A percentile compares a stretch with the other conserved stretches of the same genome.
phyloP scores from a whole-genome alignment of 2,329 filamentous ascomycete genomes.

The Hypoxylon sp. region DNA sequence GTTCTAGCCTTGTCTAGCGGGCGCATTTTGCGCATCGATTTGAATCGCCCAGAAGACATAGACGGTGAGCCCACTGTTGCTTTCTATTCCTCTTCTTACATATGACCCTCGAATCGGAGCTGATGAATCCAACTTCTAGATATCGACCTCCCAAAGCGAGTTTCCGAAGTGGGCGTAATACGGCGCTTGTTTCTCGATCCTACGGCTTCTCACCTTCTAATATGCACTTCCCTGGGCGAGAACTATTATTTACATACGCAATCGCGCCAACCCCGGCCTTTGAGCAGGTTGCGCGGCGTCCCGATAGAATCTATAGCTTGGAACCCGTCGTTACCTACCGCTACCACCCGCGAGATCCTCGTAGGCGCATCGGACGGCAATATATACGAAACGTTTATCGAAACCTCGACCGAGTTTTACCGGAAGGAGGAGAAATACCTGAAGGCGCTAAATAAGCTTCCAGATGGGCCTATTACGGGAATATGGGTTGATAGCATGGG shows the following conservation, averaged over 20 bases:
- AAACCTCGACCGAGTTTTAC: slow-evolving; percentile 95
- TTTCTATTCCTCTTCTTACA: neutral
- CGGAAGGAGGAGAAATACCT: slow-evolving; percentile 93
- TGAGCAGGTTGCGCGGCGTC: slow-evolving; percentile 86
- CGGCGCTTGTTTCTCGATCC: slow-evolving; percentile 97
- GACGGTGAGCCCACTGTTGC: slow-evolving; percentile 65
- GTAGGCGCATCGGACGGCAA: slow-evolving; percentile 93
- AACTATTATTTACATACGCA: slow-evolving; percentile 99
- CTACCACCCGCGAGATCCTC: slow-evolving; percentile 93
- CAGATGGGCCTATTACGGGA: slow-evolving; percentile 86
- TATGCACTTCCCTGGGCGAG: slow-evolving; percentile 91
- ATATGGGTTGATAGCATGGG: slow-evolving; percentile 83
- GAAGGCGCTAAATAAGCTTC: slow-evolving; percentile 83
- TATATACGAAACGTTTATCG: slow-evolving; percentile 94
- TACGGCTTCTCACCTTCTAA: slow-evolving; percentile 91
- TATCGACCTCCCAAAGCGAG: slow-evolving; percentile 95
- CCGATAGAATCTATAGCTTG: slow-evolving; percentile 91
- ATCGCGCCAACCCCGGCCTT: slow-evolving; percentile 84
- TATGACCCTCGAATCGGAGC: slow-evolving; percentile 12
- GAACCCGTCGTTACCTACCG: slow-evolving; percentile 93
- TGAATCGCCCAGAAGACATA: slow-evolving; percentile 94
- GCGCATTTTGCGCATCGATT: slow-evolving; percentile 91
- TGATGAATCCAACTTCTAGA: slow-evolving; percentile 65
- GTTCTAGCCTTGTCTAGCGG: slow-evolving; percentile 92
- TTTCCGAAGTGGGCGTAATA: slow-evolving; percentile 91